Base-by-base conservation (phyloP, 1,284 basidiomycete genomes). In the Moesziomyces sp. region DNA sequence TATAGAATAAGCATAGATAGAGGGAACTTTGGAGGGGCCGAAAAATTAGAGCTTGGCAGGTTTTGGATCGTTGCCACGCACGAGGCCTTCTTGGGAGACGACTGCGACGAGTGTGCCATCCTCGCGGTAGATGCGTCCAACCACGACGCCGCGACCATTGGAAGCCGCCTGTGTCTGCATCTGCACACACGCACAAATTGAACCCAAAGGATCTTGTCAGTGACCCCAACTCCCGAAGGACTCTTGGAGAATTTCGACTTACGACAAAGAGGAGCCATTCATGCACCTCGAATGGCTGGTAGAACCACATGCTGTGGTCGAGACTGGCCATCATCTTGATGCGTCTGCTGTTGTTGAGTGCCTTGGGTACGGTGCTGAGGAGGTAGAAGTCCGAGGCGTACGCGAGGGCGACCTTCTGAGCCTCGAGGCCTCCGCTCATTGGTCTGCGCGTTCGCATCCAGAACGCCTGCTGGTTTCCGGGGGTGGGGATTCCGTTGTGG, bases 221-320 rank as follows among this genome's bases (percentile, higher is more conserved):
- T 30, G 8, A 30, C 11, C 30, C 30, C 9, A 28, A 28, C 5
- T 28, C 28, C 28, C 28, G 8, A 35, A 35, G 14, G 35, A 13
- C 35, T 16, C 11, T 21, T 21, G 21, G 21, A 21, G 21, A 21
- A 21, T 21, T 21, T 21, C 21, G 21, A 21, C 21, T 21, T 59
- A 78, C 73, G 21, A 81, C 53, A 56, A 82, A 80, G 35, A 84
- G 58, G 14, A 84, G 46, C 80, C 81, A 83, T 16, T 84, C 64
- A 52, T 66, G 59, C 24, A 81, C 77, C 42, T 77, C 60, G 46
- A 84, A 84, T 6, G 73, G 52, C 38, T 80, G 69, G 58, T 81
- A 77, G 63, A 82, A 84, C 77, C 77, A 81, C 80, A 84, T 84
- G 26, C 67, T 71, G 58, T 84, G 82, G 58, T 84, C 81, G 5